Conservation (phyloP, 2,329 filamentous ascomycete genomes). For the Dactylellina sp. region DNA sequence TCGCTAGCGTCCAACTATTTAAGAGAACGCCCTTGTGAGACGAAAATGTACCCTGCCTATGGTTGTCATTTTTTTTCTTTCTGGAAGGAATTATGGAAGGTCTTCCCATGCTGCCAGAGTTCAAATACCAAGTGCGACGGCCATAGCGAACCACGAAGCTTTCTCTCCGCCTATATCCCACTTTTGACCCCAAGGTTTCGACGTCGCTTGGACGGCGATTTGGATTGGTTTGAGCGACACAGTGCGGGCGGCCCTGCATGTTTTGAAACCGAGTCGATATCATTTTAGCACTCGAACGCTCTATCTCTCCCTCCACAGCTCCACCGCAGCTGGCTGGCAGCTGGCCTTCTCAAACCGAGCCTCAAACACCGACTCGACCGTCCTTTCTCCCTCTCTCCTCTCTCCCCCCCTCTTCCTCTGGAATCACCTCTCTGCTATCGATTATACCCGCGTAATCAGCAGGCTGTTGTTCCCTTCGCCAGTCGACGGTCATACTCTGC, state of each 20-base stretch:
- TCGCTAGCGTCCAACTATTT: conserved; percentile 1
- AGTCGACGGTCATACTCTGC: no score
- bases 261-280: conserved; percentile 39
- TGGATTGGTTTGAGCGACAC: conserved; percentile 27
- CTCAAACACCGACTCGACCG: no score
- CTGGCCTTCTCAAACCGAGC: no score
- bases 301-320: no score
- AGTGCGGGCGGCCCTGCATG: conserved; percentile 57
- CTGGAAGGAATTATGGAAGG: conserved; percentile 54
- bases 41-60: conserved; percentile 21
- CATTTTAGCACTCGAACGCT: no score
- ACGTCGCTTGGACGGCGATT: conserved; percentile 4
- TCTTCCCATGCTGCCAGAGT: conserved; percentile 1
- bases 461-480: no score
- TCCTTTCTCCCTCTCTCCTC: not conserved
- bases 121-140: no score
- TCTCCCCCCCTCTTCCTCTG: no score
- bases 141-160: not conserved
- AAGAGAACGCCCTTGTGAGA: conserved; percentile 6
- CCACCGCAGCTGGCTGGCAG: no score
- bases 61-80: conserved; percentile 10
- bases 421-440: no score
- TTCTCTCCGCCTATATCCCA: conserved; percentile 6
- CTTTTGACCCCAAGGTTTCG: not conserved
- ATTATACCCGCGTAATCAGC: no score